Evolutionary conservation across 805 yeast genomes (phyloP).

Genomic region (Starmerella roubikii): DNA sequence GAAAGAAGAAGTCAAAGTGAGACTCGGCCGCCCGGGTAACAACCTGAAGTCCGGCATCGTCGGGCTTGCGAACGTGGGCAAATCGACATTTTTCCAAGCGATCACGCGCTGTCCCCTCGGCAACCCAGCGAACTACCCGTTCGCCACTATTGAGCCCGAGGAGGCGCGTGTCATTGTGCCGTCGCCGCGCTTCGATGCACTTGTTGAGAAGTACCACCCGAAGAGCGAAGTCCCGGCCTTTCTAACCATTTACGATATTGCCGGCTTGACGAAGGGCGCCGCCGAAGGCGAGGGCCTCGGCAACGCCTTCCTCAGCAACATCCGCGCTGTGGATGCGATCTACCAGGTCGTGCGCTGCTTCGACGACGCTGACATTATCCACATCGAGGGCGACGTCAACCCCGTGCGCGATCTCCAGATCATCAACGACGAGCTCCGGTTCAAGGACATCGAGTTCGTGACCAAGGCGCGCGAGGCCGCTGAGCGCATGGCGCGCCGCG

Average conservation of each 20-base stretch:
- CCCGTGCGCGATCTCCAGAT: constrained; percentile 91
- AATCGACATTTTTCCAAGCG: constrained; percentile 95
- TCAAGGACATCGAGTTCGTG: constrained; percentile 93
- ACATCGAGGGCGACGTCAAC: constrained; percentile 91
- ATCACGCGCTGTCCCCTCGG: constrained; percentile 87
- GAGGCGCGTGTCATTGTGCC: constrained; percentile 94
- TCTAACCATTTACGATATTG: constrained; percentile 90
- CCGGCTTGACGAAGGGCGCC: constrained; percentile 96
- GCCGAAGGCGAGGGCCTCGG: constrained; percentile 96
- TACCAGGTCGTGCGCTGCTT: constrained; percentile 96
- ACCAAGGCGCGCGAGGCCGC: constrained; percentile 67
- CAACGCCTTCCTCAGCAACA: constrained; percentile 90
- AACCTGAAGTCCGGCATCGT: constrained; percentile 74
- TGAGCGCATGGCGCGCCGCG: constrained; percentile 70
- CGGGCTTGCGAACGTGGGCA: constrained; percentile 78
- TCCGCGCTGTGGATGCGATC: constrained; percentile 94
- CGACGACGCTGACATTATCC: constrained; percentile 95
- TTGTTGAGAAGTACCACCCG: constrained; percentile 61
- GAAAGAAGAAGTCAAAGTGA: constrained; percentile 55
- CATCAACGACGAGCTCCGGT: constrained; percentile 78
- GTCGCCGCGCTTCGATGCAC: constrained; percentile 69
- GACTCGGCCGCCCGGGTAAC: constrained; percentile 74
- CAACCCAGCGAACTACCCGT: constrained; percentile 95
- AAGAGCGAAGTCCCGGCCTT: constrained; percentile 81
- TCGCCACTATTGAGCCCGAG: constrained; percentile 96